These are phyloP conservation scores for Boletus sp. DNA, from an alignment of 1,284 basidiomycete genomes.

Conservation along the genomic window DNA sequence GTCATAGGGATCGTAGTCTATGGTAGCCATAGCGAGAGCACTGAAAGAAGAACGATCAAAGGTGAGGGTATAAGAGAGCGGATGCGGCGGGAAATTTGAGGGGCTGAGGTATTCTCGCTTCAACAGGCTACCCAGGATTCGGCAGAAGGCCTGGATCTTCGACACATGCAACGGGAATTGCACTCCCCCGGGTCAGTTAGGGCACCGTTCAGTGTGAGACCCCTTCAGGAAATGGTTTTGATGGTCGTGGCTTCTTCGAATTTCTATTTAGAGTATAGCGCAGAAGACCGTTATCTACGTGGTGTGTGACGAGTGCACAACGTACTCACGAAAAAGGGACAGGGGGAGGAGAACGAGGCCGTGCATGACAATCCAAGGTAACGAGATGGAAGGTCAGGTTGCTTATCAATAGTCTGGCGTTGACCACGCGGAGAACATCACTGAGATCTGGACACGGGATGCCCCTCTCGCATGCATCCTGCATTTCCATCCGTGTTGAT, in stretches of 20 bases:
- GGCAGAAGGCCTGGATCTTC: neutral
- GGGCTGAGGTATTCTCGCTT: neutral
- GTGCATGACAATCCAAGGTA: neutral
- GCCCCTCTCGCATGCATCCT: neutral
- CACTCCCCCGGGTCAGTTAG: neutral
- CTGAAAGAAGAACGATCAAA: neutral
- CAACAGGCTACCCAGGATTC: neutral
- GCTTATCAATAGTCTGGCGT: neutral
- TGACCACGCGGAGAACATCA: neutral
- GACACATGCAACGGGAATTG: conserved; percentile 2
- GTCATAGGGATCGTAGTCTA: conserved; percentile 38
- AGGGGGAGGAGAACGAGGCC: neutral
- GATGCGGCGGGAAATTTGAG: neutral
- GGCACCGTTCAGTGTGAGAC: conserved; percentile 1
- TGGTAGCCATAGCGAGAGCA: conserved; percentile 18
- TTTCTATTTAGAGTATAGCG: conserved; percentile 6
- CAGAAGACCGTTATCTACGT: neutral
- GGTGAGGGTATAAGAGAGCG: conserved; percentile 16
- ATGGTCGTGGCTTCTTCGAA: neutral
- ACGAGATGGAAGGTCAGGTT: neutral
- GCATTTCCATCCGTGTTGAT: neutral
- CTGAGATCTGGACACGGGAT: neutral
- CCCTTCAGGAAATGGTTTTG: neutral
- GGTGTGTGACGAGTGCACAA: neutral
- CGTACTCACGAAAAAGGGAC: neutral